Base-by-base conservation (phyloP, 2,329 filamentous ascomycete genomes). In the Penicillium hordei region DNA sequence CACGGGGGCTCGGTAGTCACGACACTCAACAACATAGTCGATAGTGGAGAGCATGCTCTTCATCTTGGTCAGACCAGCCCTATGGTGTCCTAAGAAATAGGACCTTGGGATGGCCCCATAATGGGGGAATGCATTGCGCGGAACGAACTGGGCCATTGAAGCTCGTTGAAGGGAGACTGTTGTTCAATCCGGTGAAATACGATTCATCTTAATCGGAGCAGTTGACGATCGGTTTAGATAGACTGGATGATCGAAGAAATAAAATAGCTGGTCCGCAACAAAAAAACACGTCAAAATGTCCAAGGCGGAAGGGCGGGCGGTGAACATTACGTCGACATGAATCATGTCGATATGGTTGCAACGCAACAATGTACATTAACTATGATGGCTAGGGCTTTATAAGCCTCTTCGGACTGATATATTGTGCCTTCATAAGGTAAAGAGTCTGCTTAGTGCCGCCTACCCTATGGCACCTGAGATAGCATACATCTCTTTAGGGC, bases 81-180 rank as follows among this genome's bases (percentile, higher is more conserved):
- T 85, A 81, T 99, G 94, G 78, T 99, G 94, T 61, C 94, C 94
- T 46, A 97, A 83, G 78, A 91, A 99, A 78, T 97, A 99, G 58
- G 93, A 94, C 64, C 91, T 87, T 39, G 90, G 88, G 60, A 97
- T 88, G 52, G 87, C 89, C 54, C 82, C 79, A 68, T 93, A 88
- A 43, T 87, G 79, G 39, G 88, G 86, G 75, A 95, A 97, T 52
- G 79, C 77, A 63, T 80, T 74, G 66, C 93, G 90, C 27, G 94
- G 91, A 42, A 88, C 75, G 77, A 97, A 96, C 39, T 72, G 69
- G 48, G 75, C 60, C 65, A 66, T 66, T 39, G 42, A 21, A 31
- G 46, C 19, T 23, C 15, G 46, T 45, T 23, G 5, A 29, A 13
- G 19, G 17, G 31, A 15, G 1, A 7, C 0, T 36, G 10, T 10